Conservation (phyloP, 2,329 filamentous ascomycete genomes). For the Cordyceps farinosa region DNA sequence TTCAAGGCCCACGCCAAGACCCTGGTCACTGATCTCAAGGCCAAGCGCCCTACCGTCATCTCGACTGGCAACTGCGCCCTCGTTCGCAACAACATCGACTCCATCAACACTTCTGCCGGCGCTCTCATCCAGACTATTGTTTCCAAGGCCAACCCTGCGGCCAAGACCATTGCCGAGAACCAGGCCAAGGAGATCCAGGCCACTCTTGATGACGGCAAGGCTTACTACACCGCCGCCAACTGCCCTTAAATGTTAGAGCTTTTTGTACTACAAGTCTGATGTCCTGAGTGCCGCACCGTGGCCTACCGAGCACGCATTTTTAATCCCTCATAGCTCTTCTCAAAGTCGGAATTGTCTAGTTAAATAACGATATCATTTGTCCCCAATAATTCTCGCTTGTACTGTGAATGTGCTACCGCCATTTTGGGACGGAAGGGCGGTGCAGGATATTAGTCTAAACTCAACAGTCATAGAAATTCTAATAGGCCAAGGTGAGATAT, state of each 20-base stretch:
- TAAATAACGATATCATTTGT: too few species aligned
- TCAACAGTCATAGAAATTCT: too few species aligned
- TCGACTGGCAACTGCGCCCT: not conserved
- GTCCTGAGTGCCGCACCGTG: too few species aligned
- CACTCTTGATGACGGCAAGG: not conserved
- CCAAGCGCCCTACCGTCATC: not conserved
- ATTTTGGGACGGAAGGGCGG: too few species aligned
- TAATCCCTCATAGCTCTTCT: too few species aligned
- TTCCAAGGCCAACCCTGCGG: not conserved
- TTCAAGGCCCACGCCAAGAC: conserved; percentile 24
- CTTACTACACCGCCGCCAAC: not conserved
- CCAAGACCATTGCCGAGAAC: not conserved
- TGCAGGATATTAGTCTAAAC: too few species aligned
- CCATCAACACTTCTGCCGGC: conserved; percentile 1
- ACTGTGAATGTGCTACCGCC: too few species aligned
- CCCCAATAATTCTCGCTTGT: too few species aligned
- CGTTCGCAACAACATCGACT: conserved; percentile 6
- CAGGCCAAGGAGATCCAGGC: not conserved
- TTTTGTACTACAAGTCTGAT: not conserved
- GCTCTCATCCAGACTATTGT: conserved; percentile 1
- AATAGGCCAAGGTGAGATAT: too few species aligned
- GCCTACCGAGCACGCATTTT: too few species aligned
- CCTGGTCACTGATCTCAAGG: conserved; percentile 23
- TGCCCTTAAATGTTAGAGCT: conserved; percentile 1
- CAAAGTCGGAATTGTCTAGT: too few species aligned